Evolutionary conservation across 2,329 filamentous ascomycete genomes (phyloP), one percentile per base, ranked within the genome.

Genomic region (Aspergillus eucalypticola): DNA sequence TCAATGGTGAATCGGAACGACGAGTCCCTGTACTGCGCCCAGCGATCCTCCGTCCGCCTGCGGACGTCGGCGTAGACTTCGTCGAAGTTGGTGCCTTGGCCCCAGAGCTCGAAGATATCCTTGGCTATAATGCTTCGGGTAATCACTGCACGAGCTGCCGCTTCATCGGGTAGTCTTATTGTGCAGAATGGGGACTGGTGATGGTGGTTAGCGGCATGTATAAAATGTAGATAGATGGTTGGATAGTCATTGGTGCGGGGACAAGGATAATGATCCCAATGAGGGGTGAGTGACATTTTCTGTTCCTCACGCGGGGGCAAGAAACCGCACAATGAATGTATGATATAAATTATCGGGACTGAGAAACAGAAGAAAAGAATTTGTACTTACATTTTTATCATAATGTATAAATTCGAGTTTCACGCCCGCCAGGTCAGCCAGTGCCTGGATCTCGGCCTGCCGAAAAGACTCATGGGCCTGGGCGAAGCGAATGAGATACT

Each of bases 381-480:
- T 54, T 8, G 25, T 27, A 27, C 88, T 75, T 84, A 96, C 92
- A 75, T 88, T 83, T 63, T 88, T 79, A 62, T 84, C 84, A 75
- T 98, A 97, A 7, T 82, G 84, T n/a, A 94, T 68, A 61, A 97
- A 83, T 66, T 90, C 83, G 55, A 97, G 73, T 23, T 88, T 77
- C 38, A 95, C 80, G 8, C 82, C 82, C 58, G 88, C 84, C 5
- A 94, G 74, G 8, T 86, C 79, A 3, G 92, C 92, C 19, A 99
- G 81, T 23, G 95, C 88, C 70, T 94, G 81, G 13, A 96, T 84
- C 76, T 99, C 95, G 3, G 93, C 86, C 58, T 87, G 82, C 41
- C 94, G 89, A 74, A 99, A 99, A n/a, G 86, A 89, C 79, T 97
- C 92, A 75, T 98, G 93, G 60, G 85, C 83, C 76, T 98, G 95